phyloP scores from a whole-genome alignment of 495 filamentous ascomycete species.

The Mycothermus thermophilus region DNA sequence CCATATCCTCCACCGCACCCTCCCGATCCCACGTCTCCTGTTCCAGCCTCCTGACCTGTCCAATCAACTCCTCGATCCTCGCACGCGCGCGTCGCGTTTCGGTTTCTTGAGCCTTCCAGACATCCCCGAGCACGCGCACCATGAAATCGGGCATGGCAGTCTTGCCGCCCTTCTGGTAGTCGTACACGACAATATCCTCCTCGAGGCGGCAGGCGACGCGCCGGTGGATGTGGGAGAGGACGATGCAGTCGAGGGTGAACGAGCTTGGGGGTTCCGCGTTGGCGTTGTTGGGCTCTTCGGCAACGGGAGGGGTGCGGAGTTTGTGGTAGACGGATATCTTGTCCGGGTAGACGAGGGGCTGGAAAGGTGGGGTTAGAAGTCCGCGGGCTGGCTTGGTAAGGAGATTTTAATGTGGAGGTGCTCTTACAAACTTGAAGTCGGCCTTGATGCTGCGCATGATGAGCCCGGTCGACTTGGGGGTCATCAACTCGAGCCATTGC shows the following conservation, averaged over 20 bases:
- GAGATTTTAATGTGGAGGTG: no score
- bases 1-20: slow-evolving; percentile 59
- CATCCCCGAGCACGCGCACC: slow-evolving; percentile 47
- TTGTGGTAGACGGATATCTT: slow-evolving; percentile 81
- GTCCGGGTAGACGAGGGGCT: slow-evolving; percentile 88
- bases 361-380: neutral
- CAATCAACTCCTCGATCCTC: slow-evolving; percentile 41
- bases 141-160: slow-evolving; percentile 52
- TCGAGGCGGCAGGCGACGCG: slow-evolving; percentile 63
- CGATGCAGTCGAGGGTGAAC: slow-evolving; percentile 41
- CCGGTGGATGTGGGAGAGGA: slow-evolving; percentile 68
- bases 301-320: slow-evolving; percentile 34
- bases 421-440: slow-evolving; percentile 87
- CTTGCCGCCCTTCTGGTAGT: slow-evolving; percentile 52
- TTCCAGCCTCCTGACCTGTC: slow-evolving; percentile 48
- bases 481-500: slow-evolving; percentile 60
- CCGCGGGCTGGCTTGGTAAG: no score
- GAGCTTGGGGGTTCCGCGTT: no score
- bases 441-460: slow-evolving; percentile 70
- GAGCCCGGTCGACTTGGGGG: slow-evolving; percentile 51
- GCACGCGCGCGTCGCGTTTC: slow-evolving; percentile 31
- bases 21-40: slow-evolving; percentile 58
- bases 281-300: slow-evolving; percentile 2
- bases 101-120: slow-evolving; percentile 53
- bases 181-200: slow-evolving; percentile 78